Base-by-base conservation (phyloP, 352 stramenopile species). In the Pythium aquatile region DNA sequence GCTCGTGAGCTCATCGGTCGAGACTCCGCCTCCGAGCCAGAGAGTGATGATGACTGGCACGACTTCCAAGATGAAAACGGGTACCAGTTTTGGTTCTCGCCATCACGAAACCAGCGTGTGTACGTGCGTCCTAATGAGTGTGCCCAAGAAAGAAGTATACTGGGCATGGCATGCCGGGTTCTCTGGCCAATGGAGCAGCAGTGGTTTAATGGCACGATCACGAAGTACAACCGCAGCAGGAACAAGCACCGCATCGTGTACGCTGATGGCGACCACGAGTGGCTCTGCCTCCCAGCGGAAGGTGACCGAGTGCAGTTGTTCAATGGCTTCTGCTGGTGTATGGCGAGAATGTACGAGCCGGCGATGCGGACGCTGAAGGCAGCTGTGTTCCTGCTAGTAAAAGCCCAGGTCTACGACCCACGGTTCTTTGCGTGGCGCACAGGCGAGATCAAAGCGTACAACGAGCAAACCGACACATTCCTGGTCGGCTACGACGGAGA, bases 31-130 rank as follows among this genome's bases (percentile, higher is more conserved):
- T 93, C 85, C 0, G 85, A 92, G 35, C 57, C 74, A 0, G 83
- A 91, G 47, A 88, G 78, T 46, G 85, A 94, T 32, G 80, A 92
- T 40, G 85, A 93, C 70, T 94, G 85, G 85, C 68, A 69, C 13
- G 83, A 90, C 30, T 88, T 90, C 35, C 57, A 78, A 47, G 81
- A 90, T 51, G 77, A 88, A 17, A 70, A 76, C 24, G 82, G 78
- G 5, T 77, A 85, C 46, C 73, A 78, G 53, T 93, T 91, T 53
- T 94, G 83, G 81, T 94, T 93, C 68, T 94, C 85, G 9, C 80
- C 85, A 7, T 93, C 82, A 14, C 73, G 78, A 4, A 85, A 90
- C 51, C 59, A 74, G 39, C 78, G 81, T 0, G 63, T 75, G 13
- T 86, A 87, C 60, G 69, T 92, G 16, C 77, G 85, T 14, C 85